phyloP scores from a whole-genome alignment of 179 eudicot genomes.

The Beta corolliflora region DNA sequence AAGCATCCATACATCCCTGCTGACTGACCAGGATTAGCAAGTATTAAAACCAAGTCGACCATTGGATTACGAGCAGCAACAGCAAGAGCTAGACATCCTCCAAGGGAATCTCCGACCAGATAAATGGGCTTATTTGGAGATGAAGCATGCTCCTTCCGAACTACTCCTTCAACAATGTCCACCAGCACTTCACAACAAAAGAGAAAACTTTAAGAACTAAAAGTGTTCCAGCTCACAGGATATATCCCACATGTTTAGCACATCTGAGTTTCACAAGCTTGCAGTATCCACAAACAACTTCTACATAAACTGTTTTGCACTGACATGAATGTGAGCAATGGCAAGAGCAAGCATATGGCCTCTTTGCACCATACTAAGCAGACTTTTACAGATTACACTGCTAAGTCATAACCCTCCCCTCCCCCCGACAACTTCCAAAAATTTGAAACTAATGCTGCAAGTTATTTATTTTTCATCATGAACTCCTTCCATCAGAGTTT shows the following conservation, averaged over 20 bases:
- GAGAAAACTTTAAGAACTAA: slow-evolving; percentile 7
- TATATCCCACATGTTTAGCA: background rate
- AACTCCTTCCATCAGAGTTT: too few species aligned
- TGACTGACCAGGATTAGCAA: slow-evolving; percentile 83
- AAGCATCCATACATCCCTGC: slow-evolving; percentile 8
- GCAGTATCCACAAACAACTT: background rate
- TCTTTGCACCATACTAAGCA: background rate
- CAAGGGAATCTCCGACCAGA: slow-evolving; percentile 85
- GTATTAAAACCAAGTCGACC: slow-evolving; percentile 64
- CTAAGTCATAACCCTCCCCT: background rate
- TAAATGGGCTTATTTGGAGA: slow-evolving; percentile 82
- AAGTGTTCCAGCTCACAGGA: background rate
- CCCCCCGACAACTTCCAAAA: background rate
- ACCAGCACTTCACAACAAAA: slow-evolving; percentile 55
- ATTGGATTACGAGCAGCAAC: slow-evolving; percentile 79
- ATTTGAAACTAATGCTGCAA: background rate
- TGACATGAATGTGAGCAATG: background rate
- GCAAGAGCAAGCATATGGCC: background rate
- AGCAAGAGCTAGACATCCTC: slow-evolving; percentile 84
- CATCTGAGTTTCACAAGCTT: background rate
- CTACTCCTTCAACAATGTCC: slow-evolving; percentile 58
- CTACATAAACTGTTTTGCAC: background rate
- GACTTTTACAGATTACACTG: background rate
- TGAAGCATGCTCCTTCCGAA: slow-evolving; percentile 56
- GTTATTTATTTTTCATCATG: too few species aligned